Percentiles rank a stretch among this genome's conserved stretches.
Conservation (phyloP, 75 land plant genomes). For the Sequoiadendron giganteum region DNA sequence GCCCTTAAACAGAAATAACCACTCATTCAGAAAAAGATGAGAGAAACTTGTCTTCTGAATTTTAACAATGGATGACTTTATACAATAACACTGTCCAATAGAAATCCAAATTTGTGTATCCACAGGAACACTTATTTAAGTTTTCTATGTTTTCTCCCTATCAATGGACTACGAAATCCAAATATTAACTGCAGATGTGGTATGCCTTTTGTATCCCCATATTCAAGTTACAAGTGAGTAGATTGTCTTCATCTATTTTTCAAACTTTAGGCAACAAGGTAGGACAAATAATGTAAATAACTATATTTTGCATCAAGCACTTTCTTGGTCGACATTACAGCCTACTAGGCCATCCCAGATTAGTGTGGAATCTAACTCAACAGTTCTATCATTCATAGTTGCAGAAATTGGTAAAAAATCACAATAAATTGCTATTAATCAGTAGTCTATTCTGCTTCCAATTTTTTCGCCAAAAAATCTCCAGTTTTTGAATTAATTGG, state of each 20-base stretch:
- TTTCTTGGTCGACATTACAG: not conserved
- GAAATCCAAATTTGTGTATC: not conserved
- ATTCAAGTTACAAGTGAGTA: not conserved
- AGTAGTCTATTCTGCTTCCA: too few species aligned
- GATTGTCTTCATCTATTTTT: not conserved
- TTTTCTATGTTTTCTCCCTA: not conserved
- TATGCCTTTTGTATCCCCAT: not conserved
- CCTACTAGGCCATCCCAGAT: too few species aligned
- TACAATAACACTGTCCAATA: not conserved
- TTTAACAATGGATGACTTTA: not conserved
- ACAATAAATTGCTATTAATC: too few species aligned
- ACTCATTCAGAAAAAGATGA: not conserved
- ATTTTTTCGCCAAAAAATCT: too few species aligned
- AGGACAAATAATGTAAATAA: not conserved
- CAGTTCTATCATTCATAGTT: not conserved
- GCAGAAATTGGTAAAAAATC: too few species aligned
- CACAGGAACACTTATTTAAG: not conserved
- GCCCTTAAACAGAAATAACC: not conserved
- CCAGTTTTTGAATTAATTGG: too few species aligned
- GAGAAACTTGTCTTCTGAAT: not conserved
- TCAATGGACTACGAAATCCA: not conserved
- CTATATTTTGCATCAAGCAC: not conserved
- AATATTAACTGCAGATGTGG: not conserved
- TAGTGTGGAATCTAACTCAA: too few species aligned
- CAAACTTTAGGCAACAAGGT: not conserved